These are phyloP conservation scores for Acidiella bohemica DNA, from an alignment of 495 filamentous ascomycete genomes.

Conservation along the genomic window DNA sequence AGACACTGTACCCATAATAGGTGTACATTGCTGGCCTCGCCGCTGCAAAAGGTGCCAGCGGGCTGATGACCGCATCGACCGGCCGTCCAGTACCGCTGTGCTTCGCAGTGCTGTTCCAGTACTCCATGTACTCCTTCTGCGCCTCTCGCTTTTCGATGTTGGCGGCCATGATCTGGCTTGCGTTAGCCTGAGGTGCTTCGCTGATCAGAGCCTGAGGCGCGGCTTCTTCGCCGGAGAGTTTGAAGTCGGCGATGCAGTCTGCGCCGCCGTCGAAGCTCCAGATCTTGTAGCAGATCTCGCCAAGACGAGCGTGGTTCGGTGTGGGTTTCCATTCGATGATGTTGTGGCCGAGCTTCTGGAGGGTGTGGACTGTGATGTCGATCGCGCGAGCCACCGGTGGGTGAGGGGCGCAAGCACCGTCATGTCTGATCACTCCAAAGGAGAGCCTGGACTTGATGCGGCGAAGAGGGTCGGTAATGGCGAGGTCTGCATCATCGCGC, in stretches of 20 bases:
- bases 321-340: slow-evolving; percentile 44
- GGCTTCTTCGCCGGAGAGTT: slow-evolving; percentile 42
- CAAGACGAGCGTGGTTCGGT: slow-evolving; percentile 33
- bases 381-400: slow-evolving; percentile 45
- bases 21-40: slow-evolving; percentile 36
- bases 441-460: slow-evolving; percentile 29
- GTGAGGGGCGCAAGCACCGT: slow-evolving; percentile 36
- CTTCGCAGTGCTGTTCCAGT: slow-evolving; percentile 49
- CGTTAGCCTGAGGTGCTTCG: slow-evolving; percentile 28
- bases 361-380: slow-evolving; percentile 36
- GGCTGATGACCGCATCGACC: slow-evolving; percentile 44
- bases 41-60: slow-evolving; percentile 48
- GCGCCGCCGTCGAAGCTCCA: slow-evolving; percentile 39
- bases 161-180: slow-evolving; percentile 36
- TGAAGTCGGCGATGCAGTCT: slow-evolving; percentile 35
- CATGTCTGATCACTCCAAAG: slow-evolving; percentile 40
- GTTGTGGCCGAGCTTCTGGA: slow-evolving; percentile 43
- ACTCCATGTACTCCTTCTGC: slow-evolving; percentile 53
- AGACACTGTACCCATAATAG: slow-evolving; percentile 39
- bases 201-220: slow-evolving; percentile 29
- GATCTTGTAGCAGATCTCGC: slow-evolving; percentile 26
- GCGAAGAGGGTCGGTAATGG: slow-evolving; percentile 34
- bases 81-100: slow-evolving; percentile 44
- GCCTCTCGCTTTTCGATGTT: slow-evolving; percentile 47
- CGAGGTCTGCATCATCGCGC: slow-evolving; percentile 40